A percentile compares a stretch with the other conserved stretches of the same genome.
phyloP scores from a whole-genome alignment of 164 flowering plant genomes.

The Nymphaea colorata region DNA sequence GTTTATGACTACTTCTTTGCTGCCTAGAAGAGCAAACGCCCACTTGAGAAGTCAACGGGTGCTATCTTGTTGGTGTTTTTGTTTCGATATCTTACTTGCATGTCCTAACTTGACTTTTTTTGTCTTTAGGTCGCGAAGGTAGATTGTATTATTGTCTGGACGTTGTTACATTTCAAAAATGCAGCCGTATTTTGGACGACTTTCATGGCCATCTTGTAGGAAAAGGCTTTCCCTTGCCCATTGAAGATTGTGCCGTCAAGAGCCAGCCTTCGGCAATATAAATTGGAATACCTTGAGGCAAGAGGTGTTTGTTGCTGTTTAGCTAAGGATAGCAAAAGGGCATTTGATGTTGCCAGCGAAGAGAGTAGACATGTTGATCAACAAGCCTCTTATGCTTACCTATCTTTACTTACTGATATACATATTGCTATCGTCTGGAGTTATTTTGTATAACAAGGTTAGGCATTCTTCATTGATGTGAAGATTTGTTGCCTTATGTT shows the following conservation, averaged over 20 bases:
- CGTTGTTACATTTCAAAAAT: background rate
- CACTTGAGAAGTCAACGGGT: background rate
- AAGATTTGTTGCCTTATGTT: background rate
- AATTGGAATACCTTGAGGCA: background rate
- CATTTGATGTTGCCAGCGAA: slow-evolving; percentile 3
- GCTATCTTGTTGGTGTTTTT: too few relatives aligned
- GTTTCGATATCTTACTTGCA: background rate
- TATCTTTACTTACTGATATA: slow-evolving; percentile 72
- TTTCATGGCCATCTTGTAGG: background rate
- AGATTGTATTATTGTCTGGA: background rate
- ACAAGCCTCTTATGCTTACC: slow-evolving; percentile 53
- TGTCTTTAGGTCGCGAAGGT: background rate
- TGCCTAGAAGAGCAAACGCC: background rate
- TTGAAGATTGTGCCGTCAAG: background rate
- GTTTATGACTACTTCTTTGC: background rate
- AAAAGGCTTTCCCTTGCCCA: background rate
- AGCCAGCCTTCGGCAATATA: background rate
- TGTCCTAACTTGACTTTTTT: background rate
- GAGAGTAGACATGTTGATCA: slow-evolving; percentile 35
- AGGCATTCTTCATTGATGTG: background rate
- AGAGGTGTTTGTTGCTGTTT: background rate
- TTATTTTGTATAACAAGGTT: slow-evolving; percentile 87
- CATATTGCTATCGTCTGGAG: slow-evolving; percentile 79
- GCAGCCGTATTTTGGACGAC: background rate
- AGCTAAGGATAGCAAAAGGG: background rate